Evolutionary conservation across 2,329 filamentous ascomycete species (phyloP), one percentile per base, ranked within the genome.

Genomic region (Fusarium virguliforme): DNA sequence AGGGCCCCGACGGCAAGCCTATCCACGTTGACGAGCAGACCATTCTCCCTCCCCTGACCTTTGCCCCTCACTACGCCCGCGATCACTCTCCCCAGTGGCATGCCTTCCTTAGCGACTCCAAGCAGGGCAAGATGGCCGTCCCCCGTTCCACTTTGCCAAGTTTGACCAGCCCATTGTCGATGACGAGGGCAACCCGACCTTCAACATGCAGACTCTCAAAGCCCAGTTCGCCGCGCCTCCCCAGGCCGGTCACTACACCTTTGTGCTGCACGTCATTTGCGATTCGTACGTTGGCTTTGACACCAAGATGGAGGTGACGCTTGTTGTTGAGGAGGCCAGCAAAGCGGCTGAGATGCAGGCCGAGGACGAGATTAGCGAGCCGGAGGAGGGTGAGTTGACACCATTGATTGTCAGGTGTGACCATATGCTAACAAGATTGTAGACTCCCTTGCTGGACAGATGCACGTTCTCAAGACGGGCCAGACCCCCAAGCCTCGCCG

Each of bases 261-360:
- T 99, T 79, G 92, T 94, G 67, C 93, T 98, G 90, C 92, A 98
- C 81, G 85, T 98, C 70, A 87, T 98, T 60, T 98, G 95, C 78
- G 96, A 99, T 82, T 95, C 93, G 78, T 99, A 99, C 76, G 87
- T 99, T 50, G 96, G 96, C 50, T 94, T 98, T 73, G 97, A 99
- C 79, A 92, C 92, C 55, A 96, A 94, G 86, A 90, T 94, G 86
- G 94, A 98, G 78, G 94, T 97, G 30, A 94, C 93, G 2, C 87
- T 99, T 59, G 89, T 92, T 30, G 94, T 99, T 8, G 94, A 97
- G 77, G 95, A 98, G 76, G 91, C 93, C 35, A 92, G 89, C 81
- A 96, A 95, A 83, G 95, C 94, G 6, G 91, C 89, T 22, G 89
- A 92, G 73, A 91, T 97, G 78, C 89, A 89, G 58, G 92, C 91